Conservation (phyloP, 2,329 filamentous ascomycete genomes). For the Colletotrichum chrysophilum region DNA sequence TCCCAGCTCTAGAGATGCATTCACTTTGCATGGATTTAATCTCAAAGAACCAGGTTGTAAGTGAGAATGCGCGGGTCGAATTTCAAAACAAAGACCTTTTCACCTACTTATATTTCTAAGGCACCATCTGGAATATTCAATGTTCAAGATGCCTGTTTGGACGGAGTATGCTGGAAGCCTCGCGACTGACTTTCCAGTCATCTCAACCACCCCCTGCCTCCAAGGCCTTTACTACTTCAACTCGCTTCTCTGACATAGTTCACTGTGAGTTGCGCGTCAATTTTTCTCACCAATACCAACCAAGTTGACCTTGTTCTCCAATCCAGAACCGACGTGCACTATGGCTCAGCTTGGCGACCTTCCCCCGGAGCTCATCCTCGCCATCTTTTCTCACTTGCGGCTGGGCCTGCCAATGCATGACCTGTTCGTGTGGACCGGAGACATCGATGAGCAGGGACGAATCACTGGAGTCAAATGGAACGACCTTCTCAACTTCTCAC, state of each 20-base stretch:
- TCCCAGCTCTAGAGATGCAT: not conserved
- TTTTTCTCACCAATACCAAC: not conserved
- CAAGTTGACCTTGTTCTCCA: not conserved
- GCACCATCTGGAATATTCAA: not conserved
- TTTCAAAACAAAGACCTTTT: not conserved
- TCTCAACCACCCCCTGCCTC: not conserved
- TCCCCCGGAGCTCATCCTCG: not conserved
- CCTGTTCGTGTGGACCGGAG: not conserved
- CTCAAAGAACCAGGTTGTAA: not conserved
- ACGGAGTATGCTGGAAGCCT: not conserved
- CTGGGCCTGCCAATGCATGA: not conserved
- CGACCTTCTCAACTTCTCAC: not conserved
- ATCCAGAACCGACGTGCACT: fast-evolving
- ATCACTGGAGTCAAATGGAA: not conserved
- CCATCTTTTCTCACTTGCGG: not conserved
- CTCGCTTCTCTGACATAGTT: fast-evolving
- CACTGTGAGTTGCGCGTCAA: not conserved
- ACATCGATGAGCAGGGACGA: not conserved
- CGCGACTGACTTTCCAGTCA: not conserved
- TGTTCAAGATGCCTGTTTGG: not conserved
- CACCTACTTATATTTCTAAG: not conserved
- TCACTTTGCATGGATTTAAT: not conserved
- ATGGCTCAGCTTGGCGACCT: not conserved
- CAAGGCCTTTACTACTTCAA: not conserved
- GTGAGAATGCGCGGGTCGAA: not conserved